Evolutionary conservation across 345 rosid species (phyloP).

Genomic region (Angophora floribunda): DNA sequence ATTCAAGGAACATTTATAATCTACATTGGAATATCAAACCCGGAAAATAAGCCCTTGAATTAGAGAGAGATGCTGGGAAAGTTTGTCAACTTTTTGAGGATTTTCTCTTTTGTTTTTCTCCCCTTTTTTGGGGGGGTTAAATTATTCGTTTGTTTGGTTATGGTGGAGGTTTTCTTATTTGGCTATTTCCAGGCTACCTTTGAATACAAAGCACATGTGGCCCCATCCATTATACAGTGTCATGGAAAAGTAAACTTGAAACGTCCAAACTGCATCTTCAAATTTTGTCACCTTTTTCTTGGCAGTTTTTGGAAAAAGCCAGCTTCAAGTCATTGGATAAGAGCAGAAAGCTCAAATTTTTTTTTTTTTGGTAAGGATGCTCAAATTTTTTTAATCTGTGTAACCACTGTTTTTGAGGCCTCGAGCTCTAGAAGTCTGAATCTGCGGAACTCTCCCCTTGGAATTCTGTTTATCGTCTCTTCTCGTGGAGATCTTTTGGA

Average conservation of each 20-base stretch:
- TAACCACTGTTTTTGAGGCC: not conserved
- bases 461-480: not conserved
- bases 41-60: not conserved
- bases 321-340: not conserved
- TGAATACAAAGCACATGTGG: not conserved
- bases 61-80: not conserved
- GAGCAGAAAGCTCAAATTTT: not conserved
- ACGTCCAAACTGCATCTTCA: not conserved
- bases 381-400: not conserved
- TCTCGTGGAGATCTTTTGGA: not conserved
- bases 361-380: not conserved
- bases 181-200: not conserved
- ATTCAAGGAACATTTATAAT: not conserved
- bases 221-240: not conserved
- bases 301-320: not conserved
- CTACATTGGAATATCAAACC: not conserved
- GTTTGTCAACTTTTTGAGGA: not conserved
- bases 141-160: not conserved
- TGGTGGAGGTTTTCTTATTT: not conserved
- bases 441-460: not conserved
- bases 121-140: not conserved
- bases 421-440: not conserved
- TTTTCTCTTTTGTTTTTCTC: not conserved
- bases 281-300: not conserved
- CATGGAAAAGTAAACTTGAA: not conserved